Evolutionary conservation across 2,329 filamentous ascomycete species (phyloP), one percentile per base, ranked within the genome.

Genomic region (Diplodia sapinea): DNA sequence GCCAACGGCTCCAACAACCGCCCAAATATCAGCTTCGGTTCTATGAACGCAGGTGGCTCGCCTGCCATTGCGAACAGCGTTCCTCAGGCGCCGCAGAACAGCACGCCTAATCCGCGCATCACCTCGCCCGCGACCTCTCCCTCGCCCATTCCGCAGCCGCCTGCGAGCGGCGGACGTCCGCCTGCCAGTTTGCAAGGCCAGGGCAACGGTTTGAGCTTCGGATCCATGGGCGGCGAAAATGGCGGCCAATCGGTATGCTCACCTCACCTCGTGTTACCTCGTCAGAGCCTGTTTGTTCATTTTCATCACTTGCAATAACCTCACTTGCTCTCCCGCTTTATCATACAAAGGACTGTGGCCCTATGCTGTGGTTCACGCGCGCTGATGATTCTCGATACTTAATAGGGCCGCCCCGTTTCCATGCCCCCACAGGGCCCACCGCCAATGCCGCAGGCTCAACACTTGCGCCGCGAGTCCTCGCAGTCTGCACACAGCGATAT

Each of bases 101-200:
- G 83, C 57, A 83, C 80, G 59, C 88, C 75, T 79, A 89, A 91
- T 76, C 90, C 91, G 70, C 88, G 91, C 73, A 87, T 94, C 63
- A 89, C 89, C 57, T 96, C 94, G 55, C 95, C 95, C 6, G 89
- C 91, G 59, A 90, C 91, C 72, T 97, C 94, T 55, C 95, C 95
- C 4, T 94, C 92, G 51, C 95, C 95, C 4, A 98, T 98, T 73
- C 94, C 95, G 38, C 92, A 94, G 79, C 92, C 93, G 63, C 88
- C 90, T 66, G 91, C 89, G 75, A 95, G 93, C 75, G 93, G 93
- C 73, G 92, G 89, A 66, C 84, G 93, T 74, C 94, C 94, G 73
- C 93, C 93, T 54, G 90, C 92, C 40, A 87, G 87, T 71, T 86
- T 93, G 71, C 85, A 89, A 72, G 89, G 89, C 71, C 88, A 90